A percentile compares a stretch with the other conserved stretches of the same genome.
Conservation (phyloP, 129 eudicot species). For the Lactuca saligna region DNA sequence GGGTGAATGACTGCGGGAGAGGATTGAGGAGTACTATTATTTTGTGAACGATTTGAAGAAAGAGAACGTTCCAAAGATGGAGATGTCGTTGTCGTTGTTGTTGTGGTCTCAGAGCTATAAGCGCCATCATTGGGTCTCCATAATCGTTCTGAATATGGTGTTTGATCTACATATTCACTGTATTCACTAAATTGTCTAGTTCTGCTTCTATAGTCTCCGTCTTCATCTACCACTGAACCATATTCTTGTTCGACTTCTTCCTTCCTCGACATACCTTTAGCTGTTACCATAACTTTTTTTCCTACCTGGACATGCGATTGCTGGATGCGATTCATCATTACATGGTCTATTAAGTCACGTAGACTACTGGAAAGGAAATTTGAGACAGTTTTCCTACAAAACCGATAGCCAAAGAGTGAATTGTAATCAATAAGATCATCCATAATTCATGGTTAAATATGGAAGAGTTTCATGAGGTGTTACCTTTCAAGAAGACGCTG, state of each 20-base stretch:
- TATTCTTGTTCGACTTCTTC: slow-evolving; percentile 21
- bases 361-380: slow-evolving; percentile 58
- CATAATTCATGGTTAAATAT: no score
- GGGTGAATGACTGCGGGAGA: slow-evolving; percentile 21
- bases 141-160: slow-evolving; percentile 26
- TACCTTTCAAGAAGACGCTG: slow-evolving; percentile 70
- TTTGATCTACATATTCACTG: slow-evolving; percentile 39
- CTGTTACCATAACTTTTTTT: slow-evolving; percentile 3
- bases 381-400: slow-evolving; percentile 72
- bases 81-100: slow-evolving; percentile 28
- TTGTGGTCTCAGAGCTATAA: slow-evolving; percentile 39
- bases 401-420: not conserved
- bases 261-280: slow-evolving; percentile 5
- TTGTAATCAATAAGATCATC: not conserved
- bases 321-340: slow-evolving; percentile 55
- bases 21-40: slow-evolving; percentile 32
- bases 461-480: not conserved
- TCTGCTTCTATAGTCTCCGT: slow-evolving; percentile 36
- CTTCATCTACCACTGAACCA: slow-evolving; percentile 15
- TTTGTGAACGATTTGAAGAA: slow-evolving; percentile 25
- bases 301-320: slow-evolving; percentile 18
- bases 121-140: slow-evolving; percentile 40
- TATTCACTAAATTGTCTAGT: slow-evolving; percentile 25
- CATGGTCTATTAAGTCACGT: slow-evolving; percentile 61
- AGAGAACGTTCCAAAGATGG: slow-evolving; percentile 45